These are phyloP conservation scores for Ceratobasidium sp. DNA, from an alignment of 1,284 basidiomycete genomes.

Conservation along the genomic window DNA sequence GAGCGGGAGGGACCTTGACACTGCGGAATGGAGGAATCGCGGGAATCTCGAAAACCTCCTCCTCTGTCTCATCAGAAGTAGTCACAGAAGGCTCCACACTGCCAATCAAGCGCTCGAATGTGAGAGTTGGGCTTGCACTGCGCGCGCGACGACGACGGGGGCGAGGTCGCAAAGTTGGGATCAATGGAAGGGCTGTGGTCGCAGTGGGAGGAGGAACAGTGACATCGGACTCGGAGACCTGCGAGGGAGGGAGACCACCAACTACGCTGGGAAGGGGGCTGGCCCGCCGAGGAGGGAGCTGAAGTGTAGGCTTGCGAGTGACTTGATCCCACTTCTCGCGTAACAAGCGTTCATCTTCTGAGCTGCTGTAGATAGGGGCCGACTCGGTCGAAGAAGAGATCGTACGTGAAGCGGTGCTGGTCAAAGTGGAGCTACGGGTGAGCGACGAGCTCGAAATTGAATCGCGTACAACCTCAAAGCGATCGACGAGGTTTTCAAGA, in stretches of 20 bases:
- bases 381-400: slow-evolving; percentile 28
- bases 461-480: slow-evolving; percentile 31
- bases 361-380: slow-evolving; percentile 6
- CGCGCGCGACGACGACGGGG: slow-evolving; percentile 40
- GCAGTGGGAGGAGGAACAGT: slow-evolving; percentile 36
- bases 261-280: slow-evolving; percentile 25
- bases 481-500: slow-evolving; percentile 32
- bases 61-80: slow-evolving; percentile 1
- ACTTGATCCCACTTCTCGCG: slow-evolving; percentile 24
- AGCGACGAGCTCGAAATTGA: slow-evolving; percentile 16
- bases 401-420: slow-evolving; percentile 14
- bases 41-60: slow-evolving; percentile 6
- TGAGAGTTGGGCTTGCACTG: slow-evolving; percentile 41
- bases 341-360: slow-evolving; percentile 19
- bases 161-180: slow-evolving; percentile 33
- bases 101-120: slow-evolving; percentile 33
- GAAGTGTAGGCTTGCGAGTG: not conserved
- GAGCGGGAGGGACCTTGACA: not conserved
- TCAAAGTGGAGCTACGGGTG: not conserved
- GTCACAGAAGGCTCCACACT: slow-evolving; percentile 11
- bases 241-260: slow-evolving; percentile 32
- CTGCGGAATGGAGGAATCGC: not conserved
- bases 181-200: slow-evolving; percentile 19
- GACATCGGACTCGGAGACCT: slow-evolving; percentile 20
- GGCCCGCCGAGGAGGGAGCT: slow-evolving; percentile 22